These are phyloP conservation scores for Xylaria sp. DNA, from an alignment of 2,329 filamentous ascomycete genomes.

Conservation along the genomic window DNA sequence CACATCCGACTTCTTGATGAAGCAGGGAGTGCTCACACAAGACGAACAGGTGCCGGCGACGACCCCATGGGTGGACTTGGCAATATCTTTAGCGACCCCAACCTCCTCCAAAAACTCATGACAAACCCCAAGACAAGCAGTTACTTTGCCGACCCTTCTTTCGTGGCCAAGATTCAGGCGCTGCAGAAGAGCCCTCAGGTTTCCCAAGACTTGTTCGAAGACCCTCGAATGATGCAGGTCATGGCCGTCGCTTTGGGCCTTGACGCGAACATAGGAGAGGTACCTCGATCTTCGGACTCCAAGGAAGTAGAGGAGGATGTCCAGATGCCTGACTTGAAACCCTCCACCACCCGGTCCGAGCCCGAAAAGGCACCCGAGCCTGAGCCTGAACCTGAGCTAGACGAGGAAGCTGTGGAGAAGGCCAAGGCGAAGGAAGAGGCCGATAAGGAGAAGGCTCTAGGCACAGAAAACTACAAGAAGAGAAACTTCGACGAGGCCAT, in stretches of 20 bases:
- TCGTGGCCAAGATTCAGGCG: conserved; percentile 84
- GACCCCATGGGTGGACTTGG: conserved; percentile 75
- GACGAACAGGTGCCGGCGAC: conserved; percentile 32
- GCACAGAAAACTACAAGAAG: conserved; percentile 98
- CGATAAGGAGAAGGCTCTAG: conserved; percentile 89
- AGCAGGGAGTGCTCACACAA: conserved; percentile 6
- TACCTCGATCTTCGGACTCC: conserved; percentile 25
- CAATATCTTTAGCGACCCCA: conserved; percentile 89
- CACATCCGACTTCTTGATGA: neutral
- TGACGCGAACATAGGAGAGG: conserved; percentile 67
- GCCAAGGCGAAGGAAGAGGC: conserved; percentile 88
- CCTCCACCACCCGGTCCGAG: conserved; percentile 49
- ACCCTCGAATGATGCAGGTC: conserved; percentile 89
- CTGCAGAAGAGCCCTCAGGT: conserved; percentile 76
- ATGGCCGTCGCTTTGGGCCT: conserved; percentile 91
- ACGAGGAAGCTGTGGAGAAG: conserved; percentile 78
- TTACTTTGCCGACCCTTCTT: conserved; percentile 73
- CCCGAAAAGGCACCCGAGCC: conserved; percentile 42
- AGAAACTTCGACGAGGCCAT: conserved; percentile 93
- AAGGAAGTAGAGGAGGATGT: conserved; percentile 64
- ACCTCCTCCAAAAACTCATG: conserved; percentile 84
- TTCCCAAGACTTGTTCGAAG: conserved; percentile 74
- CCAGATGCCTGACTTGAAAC: conserved; percentile 65
- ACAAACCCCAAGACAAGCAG: conserved; percentile 87
- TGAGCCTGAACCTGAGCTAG: conserved; percentile 61